Percentiles rank a stretch among this genome's conserved stretches.
Evolutionary conservation across 2,329 filamentous ascomycete genomes (phyloP).

Genomic region (Aspergillus sp.): DNA sequence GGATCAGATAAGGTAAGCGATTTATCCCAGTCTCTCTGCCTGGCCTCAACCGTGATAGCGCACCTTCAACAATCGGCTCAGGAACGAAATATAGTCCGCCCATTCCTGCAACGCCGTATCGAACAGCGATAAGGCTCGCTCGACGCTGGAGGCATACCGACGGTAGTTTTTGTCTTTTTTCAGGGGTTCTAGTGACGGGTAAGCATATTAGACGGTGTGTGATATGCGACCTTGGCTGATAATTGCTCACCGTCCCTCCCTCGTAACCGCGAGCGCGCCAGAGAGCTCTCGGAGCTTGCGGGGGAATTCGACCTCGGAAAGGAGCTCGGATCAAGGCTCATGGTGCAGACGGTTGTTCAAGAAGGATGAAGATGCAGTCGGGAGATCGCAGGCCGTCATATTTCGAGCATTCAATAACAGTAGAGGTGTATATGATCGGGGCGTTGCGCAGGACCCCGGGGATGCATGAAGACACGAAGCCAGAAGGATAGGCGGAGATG

Average conservation of each 20-base stretch:
- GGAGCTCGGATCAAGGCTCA: slow-evolving; percentile 43
- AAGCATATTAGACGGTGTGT: not conserved
- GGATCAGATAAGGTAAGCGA: slow-evolving; percentile 1
- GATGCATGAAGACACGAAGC: slow-evolving; percentile 8
- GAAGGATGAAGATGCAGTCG: slow-evolving; percentile 18
- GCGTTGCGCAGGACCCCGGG: slow-evolving; percentile 1
- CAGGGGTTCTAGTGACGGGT: slow-evolving; percentile 27
- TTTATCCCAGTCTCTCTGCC: not conserved
- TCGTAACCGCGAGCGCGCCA: slow-evolving; percentile 74
- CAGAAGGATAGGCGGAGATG: slow-evolving; percentile 11
- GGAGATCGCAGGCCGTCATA: slow-evolving; percentile 34
- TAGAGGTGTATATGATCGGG: slow-evolving; percentile 4
- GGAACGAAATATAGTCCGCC: slow-evolving; percentile 98
- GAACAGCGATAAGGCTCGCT: slow-evolving; percentile 83
- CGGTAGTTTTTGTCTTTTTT: slow-evolving; percentile 69
- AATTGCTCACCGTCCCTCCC: slow-evolving; percentile 67
- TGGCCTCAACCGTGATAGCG: not conserved
- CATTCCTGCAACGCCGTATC: slow-evolving; percentile 95
- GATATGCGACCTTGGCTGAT: not conserved
- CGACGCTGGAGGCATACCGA: slow-evolving; percentile 84
- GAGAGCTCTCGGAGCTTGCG: slow-evolving; percentile 80
- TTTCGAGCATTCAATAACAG: slow-evolving; percentile 25
- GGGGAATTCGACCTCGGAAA: slow-evolving; percentile 60
- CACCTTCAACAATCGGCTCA: slow-evolving; percentile 87
- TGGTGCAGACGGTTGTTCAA: slow-evolving; percentile 34